phyloP scores from a whole-genome alignment of 1,139 yeast genomes.

The Scheffersomyces segobiensis region DNA sequence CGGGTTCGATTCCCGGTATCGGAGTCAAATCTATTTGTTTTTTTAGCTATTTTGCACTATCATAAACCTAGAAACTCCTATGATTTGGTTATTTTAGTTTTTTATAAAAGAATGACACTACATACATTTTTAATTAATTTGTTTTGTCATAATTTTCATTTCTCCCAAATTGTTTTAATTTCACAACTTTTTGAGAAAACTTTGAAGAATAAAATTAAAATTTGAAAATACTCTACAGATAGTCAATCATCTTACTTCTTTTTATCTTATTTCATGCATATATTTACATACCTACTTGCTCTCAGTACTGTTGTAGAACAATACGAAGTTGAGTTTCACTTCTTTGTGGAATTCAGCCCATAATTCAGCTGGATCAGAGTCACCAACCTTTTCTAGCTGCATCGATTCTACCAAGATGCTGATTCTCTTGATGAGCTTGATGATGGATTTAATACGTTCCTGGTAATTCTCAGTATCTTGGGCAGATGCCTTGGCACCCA shows the following conservation, averaged over 20 bases:
- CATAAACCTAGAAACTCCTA: background rate
- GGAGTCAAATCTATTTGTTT: constrained; percentile 4
- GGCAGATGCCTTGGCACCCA: constrained; percentile 43
- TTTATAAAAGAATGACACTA: no score
- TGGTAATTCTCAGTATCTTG: constrained; percentile 42
- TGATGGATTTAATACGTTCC: constrained; percentile 31
- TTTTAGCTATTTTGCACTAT: background rate
- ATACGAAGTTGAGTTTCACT: constrained; percentile 53
- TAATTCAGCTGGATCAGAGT: constrained; percentile 73
- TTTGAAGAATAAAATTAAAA: no score
- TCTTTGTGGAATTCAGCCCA: constrained; percentile 90
- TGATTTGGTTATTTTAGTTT: no score
- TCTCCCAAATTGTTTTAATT: no score
- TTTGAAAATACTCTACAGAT: background rate
- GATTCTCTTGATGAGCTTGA: constrained; percentile 24
- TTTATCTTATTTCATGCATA: background rate
- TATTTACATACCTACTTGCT: background rate
- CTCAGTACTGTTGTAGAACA: constrained; percentile 3
- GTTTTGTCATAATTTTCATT: no score
- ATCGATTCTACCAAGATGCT: constrained; percentile 7
- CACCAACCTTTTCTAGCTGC: constrained; percentile 1
- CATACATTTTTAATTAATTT: no score
- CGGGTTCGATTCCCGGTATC: background rate
- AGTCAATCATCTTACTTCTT: background rate
- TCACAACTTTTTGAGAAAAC: no score